These are phyloP conservation scores for Boletus bicolor DNA, from an alignment of 768 basidiomycete species.

Conservation along the genomic window DNA sequence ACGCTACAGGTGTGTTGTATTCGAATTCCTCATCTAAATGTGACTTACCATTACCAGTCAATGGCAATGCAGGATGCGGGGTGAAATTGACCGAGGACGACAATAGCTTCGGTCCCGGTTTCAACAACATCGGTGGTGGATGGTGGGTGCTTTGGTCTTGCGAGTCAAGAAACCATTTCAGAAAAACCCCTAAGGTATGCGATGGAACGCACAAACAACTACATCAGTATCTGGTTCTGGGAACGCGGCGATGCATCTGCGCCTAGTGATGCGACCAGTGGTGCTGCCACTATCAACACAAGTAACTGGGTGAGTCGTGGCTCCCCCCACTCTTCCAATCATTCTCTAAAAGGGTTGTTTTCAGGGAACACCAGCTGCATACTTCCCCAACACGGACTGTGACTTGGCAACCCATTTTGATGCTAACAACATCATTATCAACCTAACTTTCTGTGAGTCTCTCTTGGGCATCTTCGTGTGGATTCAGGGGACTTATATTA, in stretches of 20 bases:
- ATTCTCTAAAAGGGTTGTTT: neutral
- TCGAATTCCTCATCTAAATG: neutral
- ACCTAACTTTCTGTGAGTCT: constrained; percentile 33
- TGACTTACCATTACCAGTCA: constrained; percentile 12
- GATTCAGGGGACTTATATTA: neutral
- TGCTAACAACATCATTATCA: constrained; percentile 33
- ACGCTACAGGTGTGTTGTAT: constrained; percentile 16
- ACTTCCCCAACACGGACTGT: constrained; percentile 40
- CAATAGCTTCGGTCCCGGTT: constrained; percentile 29
- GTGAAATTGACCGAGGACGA: constrained; percentile 23
- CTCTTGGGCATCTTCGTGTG: no score
- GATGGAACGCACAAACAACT: constrained; percentile 31
- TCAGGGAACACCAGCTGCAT: constrained; percentile 34
- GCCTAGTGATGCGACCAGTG: constrained; percentile 33
- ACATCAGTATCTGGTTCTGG: constrained; percentile 44
- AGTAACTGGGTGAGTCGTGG: constrained; percentile 20
- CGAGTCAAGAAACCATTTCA: neutral
- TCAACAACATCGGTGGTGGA: constrained; percentile 38
- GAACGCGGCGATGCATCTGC: constrained; percentile 30
- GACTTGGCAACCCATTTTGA: constrained; percentile 37
- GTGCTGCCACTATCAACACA: constrained; percentile 18
- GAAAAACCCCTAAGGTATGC: constrained; percentile 32
- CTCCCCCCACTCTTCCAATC: neutral
- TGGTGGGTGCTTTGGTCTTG: constrained; percentile 27
- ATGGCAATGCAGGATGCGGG: constrained; percentile 39